Percentiles rank a stretch among this genome's conserved stretches.
These are phyloP conservation scores for Globisporangium cylindrosporum DNA, from an alignment of 352 stramenopile species.

Conservation along the genomic window DNA sequence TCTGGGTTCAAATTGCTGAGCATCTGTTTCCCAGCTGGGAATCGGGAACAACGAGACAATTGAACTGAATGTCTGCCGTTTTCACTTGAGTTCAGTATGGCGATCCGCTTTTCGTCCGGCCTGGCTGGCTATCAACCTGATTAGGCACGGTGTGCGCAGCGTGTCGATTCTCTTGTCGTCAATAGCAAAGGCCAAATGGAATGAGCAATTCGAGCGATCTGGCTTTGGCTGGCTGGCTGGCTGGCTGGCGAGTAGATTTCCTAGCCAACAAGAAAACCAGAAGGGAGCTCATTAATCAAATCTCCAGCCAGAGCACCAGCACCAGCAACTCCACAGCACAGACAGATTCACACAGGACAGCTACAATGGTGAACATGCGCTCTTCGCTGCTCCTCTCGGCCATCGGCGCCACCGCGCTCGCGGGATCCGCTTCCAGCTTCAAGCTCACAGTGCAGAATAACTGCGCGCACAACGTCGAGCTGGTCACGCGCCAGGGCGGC, in stretches of 20 bases:
- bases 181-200: background rate
- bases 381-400: slow-evolving; percentile 20
- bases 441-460: slow-evolving; percentile 64
- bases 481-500: slow-evolving; percentile 51
- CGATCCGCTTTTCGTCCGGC: background rate
- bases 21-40: slow-evolving; percentile 5
- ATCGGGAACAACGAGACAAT: slow-evolving; percentile 5
- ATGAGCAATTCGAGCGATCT: background rate
- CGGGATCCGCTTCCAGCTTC: slow-evolving; percentile 27
- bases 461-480: slow-evolving; percentile 48
- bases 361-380: slow-evolving; percentile 26
- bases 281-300: slow-evolving; percentile 15
- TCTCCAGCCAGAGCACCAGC: background rate
- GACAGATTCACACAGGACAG: background rate
- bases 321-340: background rate
- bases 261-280: background rate
- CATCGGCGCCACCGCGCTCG: slow-evolving; percentile 22
- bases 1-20: slow-evolving; percentile 3
- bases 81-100: slow-evolving; percentile 13
- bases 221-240: background rate
- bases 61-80: slow-evolving; percentile 4
- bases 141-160: background rate
- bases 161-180: background rate
- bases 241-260: background rate
- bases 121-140: background rate